A percentile compares a stretch with the other conserved stretches of the same genome.
Conservation (phyloP, 208 protist species). For the Angomonas deanei region DNA sequence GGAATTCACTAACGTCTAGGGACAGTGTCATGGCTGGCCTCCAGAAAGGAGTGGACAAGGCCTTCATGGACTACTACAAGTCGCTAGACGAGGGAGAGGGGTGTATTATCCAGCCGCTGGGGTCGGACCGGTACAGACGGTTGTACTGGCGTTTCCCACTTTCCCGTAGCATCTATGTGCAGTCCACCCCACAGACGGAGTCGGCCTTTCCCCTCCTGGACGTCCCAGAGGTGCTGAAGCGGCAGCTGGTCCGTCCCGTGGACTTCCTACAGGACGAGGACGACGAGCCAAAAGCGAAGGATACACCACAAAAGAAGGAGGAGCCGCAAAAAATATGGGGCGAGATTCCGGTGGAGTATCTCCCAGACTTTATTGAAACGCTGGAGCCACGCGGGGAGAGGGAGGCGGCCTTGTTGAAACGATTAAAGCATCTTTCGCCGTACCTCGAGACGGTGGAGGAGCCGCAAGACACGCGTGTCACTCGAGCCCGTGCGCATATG, state of each 20-base stretch:
- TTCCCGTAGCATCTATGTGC: constrained; percentile 57
- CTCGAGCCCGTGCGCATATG: constrained; percentile 55
- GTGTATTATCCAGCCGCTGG: constrained; percentile 57
- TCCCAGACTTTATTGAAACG: constrained; percentile 43
- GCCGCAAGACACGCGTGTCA: constrained; percentile 33
- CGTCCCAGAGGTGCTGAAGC: constrained; percentile 29
- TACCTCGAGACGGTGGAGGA: constrained; percentile 42
- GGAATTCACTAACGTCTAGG: constrained; percentile 9
- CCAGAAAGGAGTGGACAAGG: constrained; percentile 24
- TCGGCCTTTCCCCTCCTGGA: constrained; percentile 26
- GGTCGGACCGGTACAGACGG: constrained; percentile 80
- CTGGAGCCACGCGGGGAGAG: constrained; percentile 62
- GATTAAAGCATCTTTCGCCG: constrained; percentile 36
- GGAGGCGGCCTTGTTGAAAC: constrained; percentile 49
- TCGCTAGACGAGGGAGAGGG: constrained; percentile 54
- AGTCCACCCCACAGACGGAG: constrained; percentile 33
- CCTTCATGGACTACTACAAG: constrained; percentile 22
- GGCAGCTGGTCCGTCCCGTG: constrained; percentile 4
- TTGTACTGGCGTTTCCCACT: constrained; percentile 87
- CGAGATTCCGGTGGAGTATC: constrained; percentile 45
- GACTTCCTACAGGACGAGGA: constrained; percentile 37
- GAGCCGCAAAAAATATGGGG: constrained; percentile 57
- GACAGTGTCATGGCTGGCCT: not conserved
- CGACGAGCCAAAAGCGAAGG: constrained; percentile 31
- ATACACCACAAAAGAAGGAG: not conserved